Evolutionary conservation across 179 eudicot species (phyloP), one percentile per base, ranked within the genome.

Genomic region (Spinacia oleracea): DNA sequence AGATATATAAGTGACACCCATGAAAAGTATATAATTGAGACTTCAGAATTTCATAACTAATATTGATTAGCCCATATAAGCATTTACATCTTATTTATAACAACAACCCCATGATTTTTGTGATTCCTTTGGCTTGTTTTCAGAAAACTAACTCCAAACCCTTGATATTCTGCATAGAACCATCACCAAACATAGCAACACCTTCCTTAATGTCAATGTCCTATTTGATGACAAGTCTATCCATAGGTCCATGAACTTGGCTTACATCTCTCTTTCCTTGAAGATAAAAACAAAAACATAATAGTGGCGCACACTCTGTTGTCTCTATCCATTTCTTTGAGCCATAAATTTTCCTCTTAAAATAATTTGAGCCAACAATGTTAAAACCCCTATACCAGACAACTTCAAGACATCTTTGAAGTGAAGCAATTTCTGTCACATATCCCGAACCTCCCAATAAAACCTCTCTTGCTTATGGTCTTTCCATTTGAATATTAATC

Each of bases 341-440:
- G 74, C 98, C 98, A 79, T 84, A 87, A 48, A 96, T 83, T 80
- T 84, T 80, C 10, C 84, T 83, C 32, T 82, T 55, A 77, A 91
- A 96, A 81, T 90, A 85, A 63, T 72, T 70, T 1, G 92, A 85
- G 42, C 98, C 99, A 77, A 73, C 59, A 51, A 58, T 45, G 77
- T 96, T 98, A 82, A 90, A 96, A 27, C 97, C 98, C 81, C 82
- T 86, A 23, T 80, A 87, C 99, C 99, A 93, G 74, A 98, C 94
- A 86, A 90, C 78, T 90, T 96, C 97, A 83, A 96, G 97, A 98
- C 97, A 96, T 77, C 92, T 85, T 79, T 96, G 99, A 70, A 96
- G 90, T 25, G 98, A 89, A 23, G 79, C 77, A 72, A 93, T 91
- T 45, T 96, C 93, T 20, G 99, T 97, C 58, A 96, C 98, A 87